Conservation (phyloP, 2,329 filamentous ascomycete genomes). For the Plectosphaerella sp. region DNA sequence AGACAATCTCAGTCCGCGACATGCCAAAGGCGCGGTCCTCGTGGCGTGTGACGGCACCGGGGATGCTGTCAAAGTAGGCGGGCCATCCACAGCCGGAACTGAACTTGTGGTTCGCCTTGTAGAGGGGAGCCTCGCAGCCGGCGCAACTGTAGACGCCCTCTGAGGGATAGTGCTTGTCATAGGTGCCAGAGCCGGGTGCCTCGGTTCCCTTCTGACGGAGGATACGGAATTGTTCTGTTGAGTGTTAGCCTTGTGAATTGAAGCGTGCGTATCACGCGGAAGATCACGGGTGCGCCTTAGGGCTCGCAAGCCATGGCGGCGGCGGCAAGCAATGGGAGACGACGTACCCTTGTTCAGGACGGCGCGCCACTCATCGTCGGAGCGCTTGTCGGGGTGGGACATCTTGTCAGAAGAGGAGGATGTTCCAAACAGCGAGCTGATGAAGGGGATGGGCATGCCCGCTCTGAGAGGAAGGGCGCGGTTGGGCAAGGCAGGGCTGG, state of each 20-base stretch:
- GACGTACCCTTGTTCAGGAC: slow-evolving; percentile 58
- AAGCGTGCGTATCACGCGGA: background rate
- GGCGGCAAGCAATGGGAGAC: background rate
- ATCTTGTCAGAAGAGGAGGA: slow-evolving; percentile 55
- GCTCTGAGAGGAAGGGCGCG: slow-evolving; percentile 23
- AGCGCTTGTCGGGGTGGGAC: slow-evolving; percentile 76
- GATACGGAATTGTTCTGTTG: slow-evolving; percentile 86
- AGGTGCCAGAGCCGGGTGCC: slow-evolving; percentile 71
- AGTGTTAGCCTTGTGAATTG: slow-evolving; percentile 7
- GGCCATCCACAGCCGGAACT: slow-evolving; percentile 96
- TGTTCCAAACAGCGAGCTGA: slow-evolving; percentile 67
- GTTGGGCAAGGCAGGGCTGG: slow-evolving; percentile 15
- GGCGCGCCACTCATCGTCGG: slow-evolving; percentile 82
- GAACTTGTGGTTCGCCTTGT: slow-evolving; percentile 93
- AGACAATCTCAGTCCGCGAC: slow-evolving; percentile 87
- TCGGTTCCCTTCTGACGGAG: slow-evolving; percentile 93
- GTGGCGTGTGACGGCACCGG: slow-evolving; percentile 81
- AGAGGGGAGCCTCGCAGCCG: slow-evolving; percentile 81
- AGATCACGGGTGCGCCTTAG: background rate
- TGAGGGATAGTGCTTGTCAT: slow-evolving; percentile 77
- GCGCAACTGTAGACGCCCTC: slow-evolving; percentile 82
- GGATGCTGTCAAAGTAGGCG: slow-evolving; percentile 93
- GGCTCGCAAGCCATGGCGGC: background rate
- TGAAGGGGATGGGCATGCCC: slow-evolving; percentile 78
- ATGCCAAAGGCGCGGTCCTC: slow-evolving; percentile 76